A percentile compares a stretch with the other conserved stretches of the same genome.
Evolutionary conservation across 2,329 filamentous ascomycete species (phyloP).

Genomic region (Bipolaris victoriae): DNA sequence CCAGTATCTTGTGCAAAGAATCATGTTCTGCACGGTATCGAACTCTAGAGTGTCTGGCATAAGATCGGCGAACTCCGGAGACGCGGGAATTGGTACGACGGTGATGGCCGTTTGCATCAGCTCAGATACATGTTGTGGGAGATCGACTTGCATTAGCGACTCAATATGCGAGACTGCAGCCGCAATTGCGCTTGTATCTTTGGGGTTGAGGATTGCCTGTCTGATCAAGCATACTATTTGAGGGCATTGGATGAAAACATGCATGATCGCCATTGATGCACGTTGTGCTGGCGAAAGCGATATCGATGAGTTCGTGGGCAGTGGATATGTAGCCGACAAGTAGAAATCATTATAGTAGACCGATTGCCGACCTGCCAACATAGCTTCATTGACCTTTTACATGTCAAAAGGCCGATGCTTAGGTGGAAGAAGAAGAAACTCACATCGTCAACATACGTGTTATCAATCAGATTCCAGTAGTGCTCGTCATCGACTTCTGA

Average conservation of each 20-base stretch:
- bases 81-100: constrained; percentile 13
- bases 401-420: constrained; percentile 5
- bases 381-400: constrained; percentile 37
- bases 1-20: constrained; percentile 38
- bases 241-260: constrained; percentile 38
- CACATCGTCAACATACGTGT: constrained; percentile 45
- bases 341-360: constrained; percentile 41
- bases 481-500: constrained; percentile 35
- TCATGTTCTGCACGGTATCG: constrained; percentile 30
- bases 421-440: constrained; percentile 8
- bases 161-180: constrained; percentile 32
- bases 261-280: constrained; percentile 38
- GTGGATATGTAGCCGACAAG: constrained; percentile 32
- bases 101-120: constrained; percentile 25
- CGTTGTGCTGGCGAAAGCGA: constrained; percentile 22
- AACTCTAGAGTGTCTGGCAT: constrained; percentile 29
- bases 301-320: constrained; percentile 9
- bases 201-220: constrained; percentile 26
- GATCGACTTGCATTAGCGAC: constrained; percentile 28
- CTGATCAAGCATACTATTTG: constrained; percentile 31
- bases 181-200: constrained; percentile 26
- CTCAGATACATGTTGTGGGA: constrained; percentile 23
- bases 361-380: constrained; percentile 35
- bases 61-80: constrained; percentile 27
- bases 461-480: constrained; percentile 41